Evolutionary conservation across 352 stramenopile species (phyloP), one percentile per base, ranked within the genome.

Genomic region (Phytophthora lateralis): DNA sequence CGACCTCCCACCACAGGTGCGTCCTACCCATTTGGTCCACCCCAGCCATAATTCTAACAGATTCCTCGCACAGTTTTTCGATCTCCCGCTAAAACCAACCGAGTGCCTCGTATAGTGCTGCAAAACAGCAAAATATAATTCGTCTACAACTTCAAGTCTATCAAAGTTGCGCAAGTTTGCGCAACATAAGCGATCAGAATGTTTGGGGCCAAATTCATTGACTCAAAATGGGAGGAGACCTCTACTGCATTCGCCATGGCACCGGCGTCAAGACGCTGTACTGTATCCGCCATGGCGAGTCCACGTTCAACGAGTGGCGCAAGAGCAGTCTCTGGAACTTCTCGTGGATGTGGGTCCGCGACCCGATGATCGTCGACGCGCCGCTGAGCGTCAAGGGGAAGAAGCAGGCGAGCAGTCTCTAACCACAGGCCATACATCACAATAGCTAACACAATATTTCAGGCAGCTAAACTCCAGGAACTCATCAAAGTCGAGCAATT

Each of bases 261-360:
- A 0, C 42, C 20, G 12, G 27, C 35, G 47, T 54, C 39, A 94
- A 94, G 78, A 89, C 75, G 46, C 66, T 96, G 27, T 94, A 96
- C 57, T 93, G 82, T 69, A 91, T 96, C 63, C 85, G 88, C 60
- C 88, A 96, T 49, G 88, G 88, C 54, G 85, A 95, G 73, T 96
- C 88, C 6, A 91, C 86, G 46, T 96, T 85, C 69, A 96, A 96
- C 54, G 85, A 93, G 67, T 96, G 88, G 88, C 84, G 85, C 49
- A 82, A 75, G 44, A 78, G 64, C 54, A 96, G 88, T 43, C 67
- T 95, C 27, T 76, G 66, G 54, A 92, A 85, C 67, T 96, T 95
- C 60, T 89, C 85, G 46, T 96, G 85, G 88, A 73, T 93, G 47
- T 91, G 79, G 68, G 82, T 90, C 39, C 85, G 85, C 44, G 85